Evolutionary conservation across 2,329 filamentous ascomycete species (phyloP).

Genomic region (Alternaria conjuncta): DNA sequence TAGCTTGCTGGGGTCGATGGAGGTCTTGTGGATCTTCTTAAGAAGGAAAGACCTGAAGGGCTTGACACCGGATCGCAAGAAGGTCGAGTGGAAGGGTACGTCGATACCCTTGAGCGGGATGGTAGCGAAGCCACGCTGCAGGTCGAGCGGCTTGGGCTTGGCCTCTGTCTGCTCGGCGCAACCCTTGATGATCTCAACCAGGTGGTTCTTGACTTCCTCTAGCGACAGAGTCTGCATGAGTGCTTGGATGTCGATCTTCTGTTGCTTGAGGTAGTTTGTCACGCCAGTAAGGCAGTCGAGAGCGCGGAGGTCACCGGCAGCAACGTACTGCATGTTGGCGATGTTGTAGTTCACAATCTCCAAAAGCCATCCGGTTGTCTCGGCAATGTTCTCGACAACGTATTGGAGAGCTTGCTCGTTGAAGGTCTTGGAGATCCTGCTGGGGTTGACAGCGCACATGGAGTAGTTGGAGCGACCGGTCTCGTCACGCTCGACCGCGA

Average conservation of each 20-base stretch:
- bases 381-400: conserved; percentile 92
- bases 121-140: conserved; percentile 94
- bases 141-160: conserved; percentile 86
- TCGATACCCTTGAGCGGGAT: conserved; percentile 97
- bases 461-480: conserved; percentile 95
- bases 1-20: conserved; percentile 94
- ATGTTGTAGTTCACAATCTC: conserved; percentile 98
- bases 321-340: conserved; percentile 73
- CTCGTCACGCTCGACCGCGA: conserved; percentile 95
- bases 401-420: conserved; percentile 97
- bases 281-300: conserved; percentile 75
- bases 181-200: conserved; percentile 88
- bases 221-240: conserved; percentile 85
- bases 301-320: conserved; percentile 70
- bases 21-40: conserved; percentile 99
- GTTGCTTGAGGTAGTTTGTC: conserved; percentile 92
- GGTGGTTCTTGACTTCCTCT: conserved; percentile 88
- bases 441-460: conserved; percentile 99
- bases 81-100: conserved; percentile 98
- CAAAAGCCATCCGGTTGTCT: conserved; percentile 91
- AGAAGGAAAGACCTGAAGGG: conserved; percentile 97
- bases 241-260: conserved; percentile 96
- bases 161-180: conserved; percentile 85
- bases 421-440: conserved; percentile 97
- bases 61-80: conserved; percentile 97